phyloP scores from a whole-genome alignment of 495 filamentous ascomycete species.

The Annulohypoxylon nitens region DNA sequence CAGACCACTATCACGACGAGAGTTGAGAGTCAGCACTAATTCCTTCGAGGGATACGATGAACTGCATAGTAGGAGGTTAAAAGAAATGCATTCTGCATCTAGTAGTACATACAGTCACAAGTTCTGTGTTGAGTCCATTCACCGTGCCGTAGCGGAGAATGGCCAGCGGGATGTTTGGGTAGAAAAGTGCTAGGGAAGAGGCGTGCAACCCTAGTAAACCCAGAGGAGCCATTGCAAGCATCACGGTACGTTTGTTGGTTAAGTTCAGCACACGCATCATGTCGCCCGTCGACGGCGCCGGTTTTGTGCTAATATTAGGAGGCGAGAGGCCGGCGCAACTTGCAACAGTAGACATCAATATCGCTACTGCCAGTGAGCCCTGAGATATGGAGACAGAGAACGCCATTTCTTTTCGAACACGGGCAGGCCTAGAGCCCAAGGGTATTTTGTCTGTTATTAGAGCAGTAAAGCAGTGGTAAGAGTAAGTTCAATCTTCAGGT shows the following conservation, averaged over 20 bases:
- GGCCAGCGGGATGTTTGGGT: slow-evolving; percentile 51
- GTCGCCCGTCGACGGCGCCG: slow-evolving; percentile 40
- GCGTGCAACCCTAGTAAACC: slow-evolving; percentile 34
- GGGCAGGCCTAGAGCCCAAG: not conserved
- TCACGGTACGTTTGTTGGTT: slow-evolving; percentile 22
- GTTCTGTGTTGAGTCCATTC: slow-evolving; percentile 47
- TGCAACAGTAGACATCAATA: slow-evolving; percentile 31
- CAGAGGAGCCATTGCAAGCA: slow-evolving; percentile 15
- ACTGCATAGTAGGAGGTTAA: no score
- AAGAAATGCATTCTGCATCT: not conserved
- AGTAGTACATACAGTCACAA: slow-evolving; percentile 43
- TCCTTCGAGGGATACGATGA: not conserved
- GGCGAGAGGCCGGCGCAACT: slow-evolving; percentile 38
- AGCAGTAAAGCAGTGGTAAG: not conserved
- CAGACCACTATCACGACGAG: slow-evolving; percentile 39
- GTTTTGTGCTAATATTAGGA: slow-evolving; percentile 32
- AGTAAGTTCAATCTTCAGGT: not conserved
- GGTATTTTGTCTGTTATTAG: not conserved
- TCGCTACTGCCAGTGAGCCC: slow-evolving; percentile 22
- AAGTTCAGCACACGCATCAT: slow-evolving; percentile 30
- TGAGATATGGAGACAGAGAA: slow-evolving; percentile 25
- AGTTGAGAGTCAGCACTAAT: not conserved
- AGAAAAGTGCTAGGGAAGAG: slow-evolving; percentile 30
- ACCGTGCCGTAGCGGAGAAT: slow-evolving; percentile 38
- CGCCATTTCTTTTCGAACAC: not conserved